Evolutionary conservation across 2,329 filamentous ascomycete genomes (phyloP).

Genomic region (Diaporthe caulivora): DNA sequence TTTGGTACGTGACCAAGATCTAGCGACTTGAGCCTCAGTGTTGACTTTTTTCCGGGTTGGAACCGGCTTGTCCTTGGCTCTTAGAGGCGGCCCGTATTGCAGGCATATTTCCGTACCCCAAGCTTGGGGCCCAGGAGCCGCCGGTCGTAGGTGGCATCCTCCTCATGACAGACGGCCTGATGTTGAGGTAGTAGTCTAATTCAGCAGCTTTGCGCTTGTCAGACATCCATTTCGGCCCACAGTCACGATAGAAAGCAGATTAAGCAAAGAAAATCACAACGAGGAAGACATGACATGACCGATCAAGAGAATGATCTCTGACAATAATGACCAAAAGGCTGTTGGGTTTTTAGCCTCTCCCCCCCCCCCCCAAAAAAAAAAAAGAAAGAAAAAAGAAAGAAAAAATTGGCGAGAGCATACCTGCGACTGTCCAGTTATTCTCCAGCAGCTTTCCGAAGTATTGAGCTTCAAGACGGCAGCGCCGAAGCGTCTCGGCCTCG

Average conservation of each 20-base stretch:
- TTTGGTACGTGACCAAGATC: neutral
- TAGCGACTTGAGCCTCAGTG: neutral
- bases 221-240: neutral
- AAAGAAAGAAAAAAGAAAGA: neutral
- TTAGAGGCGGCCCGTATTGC: neutral
- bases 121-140: conserved; percentile 28
- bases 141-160: conserved; percentile 19
- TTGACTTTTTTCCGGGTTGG: neutral
- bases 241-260: neutral
- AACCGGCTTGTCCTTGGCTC: neutral
- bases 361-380: too few species aligned
- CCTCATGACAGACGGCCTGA: conserved; percentile 23
- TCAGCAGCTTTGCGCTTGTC: conserved; percentile 15
- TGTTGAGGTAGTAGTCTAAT: conserved; percentile 32
- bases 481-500: conserved; percentile 38
- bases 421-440: conserved; percentile 26
- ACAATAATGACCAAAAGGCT: neutral
- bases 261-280: too few species aligned
- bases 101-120: conserved; percentile 23
- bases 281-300: neutral
- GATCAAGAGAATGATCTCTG: neutral
- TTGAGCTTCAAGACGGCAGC: conserved; percentile 38
- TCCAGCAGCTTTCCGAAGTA: conserved; percentile 37
- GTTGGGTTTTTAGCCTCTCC: too few species aligned
- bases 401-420: neutral